phyloP scores from a whole-genome alignment of 495 filamentous ascomycete species.

The Ramalina peruviana region DNA sequence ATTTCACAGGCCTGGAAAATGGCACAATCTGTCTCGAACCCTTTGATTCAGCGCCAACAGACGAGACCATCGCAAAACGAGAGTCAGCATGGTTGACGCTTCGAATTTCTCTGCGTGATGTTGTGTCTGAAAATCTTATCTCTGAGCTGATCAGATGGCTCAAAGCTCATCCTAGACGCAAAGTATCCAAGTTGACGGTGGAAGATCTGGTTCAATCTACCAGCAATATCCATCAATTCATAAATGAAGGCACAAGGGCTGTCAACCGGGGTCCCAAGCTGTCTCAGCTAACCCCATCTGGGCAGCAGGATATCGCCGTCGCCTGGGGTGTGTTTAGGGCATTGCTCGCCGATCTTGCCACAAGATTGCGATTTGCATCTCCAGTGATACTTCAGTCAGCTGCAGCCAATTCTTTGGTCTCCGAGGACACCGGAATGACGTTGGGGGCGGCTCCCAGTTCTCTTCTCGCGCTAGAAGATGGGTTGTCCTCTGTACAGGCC shows the following conservation, averaged over 20 bases:
- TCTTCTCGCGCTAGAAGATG: neutral
- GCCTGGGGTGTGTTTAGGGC: neutral
- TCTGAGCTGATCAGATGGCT: neutral
- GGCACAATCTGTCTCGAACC: slow-evolving; percentile 4
- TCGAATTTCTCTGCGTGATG: neutral
- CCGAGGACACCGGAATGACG: neutral
- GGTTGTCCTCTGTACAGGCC: neutral
- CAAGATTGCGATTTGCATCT: neutral
- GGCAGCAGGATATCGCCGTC: neutral
- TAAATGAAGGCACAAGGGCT: neutral
- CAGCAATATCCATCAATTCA: neutral
- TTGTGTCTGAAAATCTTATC: neutral
- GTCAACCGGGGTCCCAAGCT: neutral
- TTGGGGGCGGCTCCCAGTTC: neutral
- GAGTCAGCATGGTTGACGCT: slow-evolving; percentile 2
- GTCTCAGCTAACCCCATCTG: neutral
- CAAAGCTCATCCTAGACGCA: neutral
- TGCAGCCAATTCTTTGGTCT: neutral
- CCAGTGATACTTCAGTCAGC: neutral
- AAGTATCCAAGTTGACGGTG: slow-evolving; percentile 3
- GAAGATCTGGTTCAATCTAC: slow-evolving; percentile 1
- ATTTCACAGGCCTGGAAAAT: neutral
- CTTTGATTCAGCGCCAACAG: neutral
- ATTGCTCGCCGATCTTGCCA: neutral
- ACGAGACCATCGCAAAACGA: neutral